Evolutionary conservation across 495 filamentous ascomycete species (phyloP).

Genomic region (Penicillium angulare): DNA sequence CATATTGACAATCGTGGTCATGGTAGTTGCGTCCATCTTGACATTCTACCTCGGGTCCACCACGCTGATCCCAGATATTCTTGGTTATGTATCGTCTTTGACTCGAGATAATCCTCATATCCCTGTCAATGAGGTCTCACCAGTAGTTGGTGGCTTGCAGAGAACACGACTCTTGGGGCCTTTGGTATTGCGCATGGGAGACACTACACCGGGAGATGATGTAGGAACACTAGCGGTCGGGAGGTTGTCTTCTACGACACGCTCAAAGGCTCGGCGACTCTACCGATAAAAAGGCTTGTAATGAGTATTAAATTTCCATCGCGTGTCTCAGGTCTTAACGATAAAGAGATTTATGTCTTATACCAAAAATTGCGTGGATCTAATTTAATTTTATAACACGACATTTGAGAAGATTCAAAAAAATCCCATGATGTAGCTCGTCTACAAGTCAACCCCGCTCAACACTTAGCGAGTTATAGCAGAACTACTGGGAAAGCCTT

Average conservation of each 20-base stretch:
- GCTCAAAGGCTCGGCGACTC: not conserved
- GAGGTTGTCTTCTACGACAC: not conserved
- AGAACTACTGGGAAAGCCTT: too few species aligned
- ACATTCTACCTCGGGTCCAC: not conserved
- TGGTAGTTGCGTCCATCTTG: not conserved
- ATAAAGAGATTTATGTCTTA: too few species aligned
- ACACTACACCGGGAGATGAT: not conserved
- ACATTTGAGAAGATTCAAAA: too few species aligned
- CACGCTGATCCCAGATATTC: not conserved
- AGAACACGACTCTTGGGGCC: not conserved
- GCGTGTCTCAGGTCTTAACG: too few species aligned
- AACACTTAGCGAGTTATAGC: too few species aligned
- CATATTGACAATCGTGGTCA: not conserved
- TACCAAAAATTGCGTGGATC: too few species aligned
- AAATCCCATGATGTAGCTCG: too few species aligned
- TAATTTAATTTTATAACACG: too few species aligned
- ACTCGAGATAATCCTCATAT: conserved; percentile 1
- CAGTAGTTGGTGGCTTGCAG: not conserved
- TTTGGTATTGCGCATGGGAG: not conserved
- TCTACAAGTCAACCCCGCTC: too few species aligned
- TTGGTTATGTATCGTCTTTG: not conserved
- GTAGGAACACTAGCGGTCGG: not conserved
- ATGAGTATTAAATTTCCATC: too few species aligned
- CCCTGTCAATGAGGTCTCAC: not conserved
- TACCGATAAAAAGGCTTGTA: not conserved